Evolutionary conservation across 495 filamentous ascomycete genomes (phyloP).

Genomic region (Aspergillus campestris): DNA sequence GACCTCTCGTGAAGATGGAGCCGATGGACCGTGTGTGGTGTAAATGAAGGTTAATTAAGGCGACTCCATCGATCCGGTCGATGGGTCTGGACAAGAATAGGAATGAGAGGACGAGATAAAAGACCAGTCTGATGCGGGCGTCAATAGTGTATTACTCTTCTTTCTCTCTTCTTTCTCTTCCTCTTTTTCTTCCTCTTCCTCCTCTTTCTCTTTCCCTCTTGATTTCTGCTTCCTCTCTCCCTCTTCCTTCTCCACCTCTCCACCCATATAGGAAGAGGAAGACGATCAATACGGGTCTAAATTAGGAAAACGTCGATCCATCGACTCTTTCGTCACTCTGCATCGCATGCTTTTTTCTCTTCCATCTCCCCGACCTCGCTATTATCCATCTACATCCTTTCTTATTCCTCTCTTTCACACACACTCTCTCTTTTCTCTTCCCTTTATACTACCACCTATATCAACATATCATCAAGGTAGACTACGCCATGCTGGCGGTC

Average conservation of each 20-base stretch:
- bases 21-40: background rate
- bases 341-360: too few species aligned
- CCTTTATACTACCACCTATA: too few species aligned
- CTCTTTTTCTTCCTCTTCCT: background rate
- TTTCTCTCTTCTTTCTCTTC: constrained; percentile 4
- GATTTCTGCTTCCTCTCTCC: constrained; percentile 17
- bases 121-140: constrained; percentile 4
- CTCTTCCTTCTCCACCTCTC: constrained; percentile 13
- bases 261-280: constrained; percentile 1
- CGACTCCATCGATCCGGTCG: too few species aligned
- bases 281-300: too few species aligned
- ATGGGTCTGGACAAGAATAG: constrained; percentile 7
- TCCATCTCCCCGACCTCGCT: too few species aligned
- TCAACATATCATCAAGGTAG: background rate
- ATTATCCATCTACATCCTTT: too few species aligned
- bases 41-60: too few species aligned
- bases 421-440: too few species aligned
- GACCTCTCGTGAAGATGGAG: background rate
- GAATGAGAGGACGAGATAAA: background rate
- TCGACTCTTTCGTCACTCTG: too few species aligned
- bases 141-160: constrained; percentile 3
- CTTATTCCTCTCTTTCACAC: too few species aligned
- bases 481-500: constrained; percentile 15
- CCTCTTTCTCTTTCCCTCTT: constrained; percentile 6
- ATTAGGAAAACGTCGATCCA: too few species aligned